These are phyloP conservation scores for Yamadazyma oceani DNA, from an alignment of 1,139 yeast species.

Conservation along the genomic window DNA sequence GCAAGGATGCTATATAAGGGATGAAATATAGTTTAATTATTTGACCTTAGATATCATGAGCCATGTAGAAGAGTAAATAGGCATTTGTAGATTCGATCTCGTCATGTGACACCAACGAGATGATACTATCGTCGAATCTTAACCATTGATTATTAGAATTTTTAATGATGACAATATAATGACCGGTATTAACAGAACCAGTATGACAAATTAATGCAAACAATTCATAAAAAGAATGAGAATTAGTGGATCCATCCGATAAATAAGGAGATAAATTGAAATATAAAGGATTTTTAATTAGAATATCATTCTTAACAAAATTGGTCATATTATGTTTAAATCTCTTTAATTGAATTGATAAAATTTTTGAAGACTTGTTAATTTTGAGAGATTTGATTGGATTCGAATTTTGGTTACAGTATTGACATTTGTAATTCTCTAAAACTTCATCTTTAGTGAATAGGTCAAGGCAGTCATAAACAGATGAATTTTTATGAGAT, in stretches of 20 bases:
- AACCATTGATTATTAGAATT: constrained; percentile 77
- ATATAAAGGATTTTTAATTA: constrained; percentile 69
- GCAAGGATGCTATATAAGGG: too few species aligned
- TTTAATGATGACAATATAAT: constrained; percentile 80
- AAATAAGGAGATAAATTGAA: constrained; percentile 68
- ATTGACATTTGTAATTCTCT: constrained; percentile 71
- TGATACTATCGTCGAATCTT: constrained; percentile 85
- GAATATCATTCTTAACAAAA: constrained; percentile 74
- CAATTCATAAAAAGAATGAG: constrained; percentile 55
- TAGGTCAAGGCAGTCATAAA: constrained; percentile 68
- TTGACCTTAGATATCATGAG: constrained; percentile 27
- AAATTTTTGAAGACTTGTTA: constrained; percentile 69
- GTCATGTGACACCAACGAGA: constrained; percentile 62
- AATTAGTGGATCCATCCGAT: constrained; percentile 24
- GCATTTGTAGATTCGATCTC: constrained; percentile 73
- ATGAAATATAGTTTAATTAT: too few species aligned
- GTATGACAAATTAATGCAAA: constrained; percentile 86
- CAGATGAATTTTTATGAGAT: constrained; percentile 21
- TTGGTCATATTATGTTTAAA: constrained; percentile 71
- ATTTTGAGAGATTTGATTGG: constrained; percentile 73
- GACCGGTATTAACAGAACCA: constrained; percentile 94
- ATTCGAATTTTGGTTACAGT: constrained; percentile 59
- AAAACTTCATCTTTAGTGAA: constrained; percentile 77
- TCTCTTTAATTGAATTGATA: constrained; percentile 82
- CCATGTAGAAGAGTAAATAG: constrained; percentile 75